Evolutionary conservation across 2,329 filamentous ascomycete species (phyloP), one percentile per base, ranked within the genome.

Genomic region (Ophiostoma australiae): DNA sequence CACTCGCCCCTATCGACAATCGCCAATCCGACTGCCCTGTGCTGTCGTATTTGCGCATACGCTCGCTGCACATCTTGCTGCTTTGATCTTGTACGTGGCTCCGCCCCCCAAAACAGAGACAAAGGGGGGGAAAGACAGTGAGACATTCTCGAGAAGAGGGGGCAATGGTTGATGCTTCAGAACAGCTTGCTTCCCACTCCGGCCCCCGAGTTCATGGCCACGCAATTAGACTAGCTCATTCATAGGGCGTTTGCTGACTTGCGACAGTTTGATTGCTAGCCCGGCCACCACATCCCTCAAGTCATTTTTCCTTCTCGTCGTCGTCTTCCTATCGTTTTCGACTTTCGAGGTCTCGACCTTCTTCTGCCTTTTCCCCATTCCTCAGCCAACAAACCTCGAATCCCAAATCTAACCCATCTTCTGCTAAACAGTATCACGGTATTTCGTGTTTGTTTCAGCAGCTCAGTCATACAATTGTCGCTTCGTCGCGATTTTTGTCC

Each of bases 181-280:
- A 39, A 6, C 33, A 66, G 35, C 33, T 35, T 35, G 61, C 61
- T 66, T 65, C 35, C 63, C 33, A 66, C 63, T 66, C 63, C 63
- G 63, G 35, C 35, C 63, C 63, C 63, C 27, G 35, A 39, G 63
- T 39, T 66, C 33, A 66, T 39, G 63, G 35, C 63, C 33, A 66
- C 63, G 63, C 63, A 66, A 66, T 23, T 37, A 66, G 63, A 66
- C 63, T 66, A 66, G 63, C 63, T 39, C 41, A 39, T 65, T 37
- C 20, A 66, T 66, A 37, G 58, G 58, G 58, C 27, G 58, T 63
- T n/a, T 66, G 63, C 63, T 66, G 35, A 66, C 63, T 39, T 66
- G 63, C 63, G 63, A 41, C 63, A 66, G 63, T 66, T 66, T 35
- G 20, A 66, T 39, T 66, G 31, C 31, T 63, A 27, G 58, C 58